A percentile compares a stretch with the other conserved stretches of the same genome.
phyloP scores from a whole-genome alignment of 768 basidiomycete species.

The Rubroboletus satanas region DNA sequence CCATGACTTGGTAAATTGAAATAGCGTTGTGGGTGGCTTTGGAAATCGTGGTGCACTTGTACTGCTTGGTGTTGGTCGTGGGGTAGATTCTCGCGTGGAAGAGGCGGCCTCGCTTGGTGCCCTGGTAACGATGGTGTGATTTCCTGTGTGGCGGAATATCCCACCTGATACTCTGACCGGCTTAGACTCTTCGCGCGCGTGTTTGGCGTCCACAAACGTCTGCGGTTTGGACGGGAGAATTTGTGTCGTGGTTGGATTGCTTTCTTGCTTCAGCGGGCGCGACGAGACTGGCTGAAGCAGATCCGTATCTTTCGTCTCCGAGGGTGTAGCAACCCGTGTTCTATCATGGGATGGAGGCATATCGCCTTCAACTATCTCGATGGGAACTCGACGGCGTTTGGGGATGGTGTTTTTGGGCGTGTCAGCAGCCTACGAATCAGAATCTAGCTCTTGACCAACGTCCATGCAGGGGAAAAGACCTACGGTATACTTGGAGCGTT shows the following conservation, averaged over 20 bases:
- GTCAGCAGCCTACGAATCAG: constrained; percentile 10
- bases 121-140: constrained; percentile 52
- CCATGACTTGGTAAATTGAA: constrained; percentile 66
- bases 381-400: constrained; percentile 60
- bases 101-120: constrained; percentile 17
- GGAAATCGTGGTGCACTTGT: constrained; percentile 1
- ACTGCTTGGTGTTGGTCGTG: constrained; percentile 1
- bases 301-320: constrained; percentile 14
- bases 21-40: constrained; percentile 44
- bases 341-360: constrained; percentile 1
- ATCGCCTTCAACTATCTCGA: constrained; percentile 49
- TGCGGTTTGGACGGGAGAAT: constrained; percentile 15
- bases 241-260: constrained; percentile 1
- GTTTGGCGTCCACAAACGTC: constrained; percentile 59
- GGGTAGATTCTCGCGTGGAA: neutral
- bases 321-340: neutral
- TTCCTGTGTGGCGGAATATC: constrained; percentile 64
- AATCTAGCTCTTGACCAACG: neutral
- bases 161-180: constrained; percentile 59
- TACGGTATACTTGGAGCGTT: constrained; percentile 32
- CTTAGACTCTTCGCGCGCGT: constrained; percentile 46
- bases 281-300: constrained; percentile 41
- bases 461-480: neutral
- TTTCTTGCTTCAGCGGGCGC: constrained; percentile 27
- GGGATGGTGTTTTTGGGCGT: constrained; percentile 14